Base-by-base conservation (phyloP, 768 basidiomycete species). In the Boletus vermiculosoides region DNA sequence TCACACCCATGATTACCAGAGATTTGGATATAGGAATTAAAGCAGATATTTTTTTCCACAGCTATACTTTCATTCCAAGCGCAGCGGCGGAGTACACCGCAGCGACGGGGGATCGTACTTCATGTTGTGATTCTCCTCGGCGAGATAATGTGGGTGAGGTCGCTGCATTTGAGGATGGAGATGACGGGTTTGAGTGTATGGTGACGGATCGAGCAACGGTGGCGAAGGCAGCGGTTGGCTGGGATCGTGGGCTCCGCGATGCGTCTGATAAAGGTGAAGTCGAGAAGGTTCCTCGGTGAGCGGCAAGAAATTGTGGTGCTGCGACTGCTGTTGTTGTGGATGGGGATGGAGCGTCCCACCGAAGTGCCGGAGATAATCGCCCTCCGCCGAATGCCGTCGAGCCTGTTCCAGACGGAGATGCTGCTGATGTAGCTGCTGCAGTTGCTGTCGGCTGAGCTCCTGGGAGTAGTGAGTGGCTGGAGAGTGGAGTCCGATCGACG, bases 1-100 rank as follows among this genome's bases (percentile, higher is more conserved):
- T 61, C 63, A 45, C 55, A 55, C 34, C 58, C 49, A 40, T 22
- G 41, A 70, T 70, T 70, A 70, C 63, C 65, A 56, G 53, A 46
- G 3, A 52, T 28, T 61, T 39, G 63, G 70, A 63, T 70, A 71
- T 65, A 71, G 8, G 47, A 56, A 62, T 56, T 61, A 62, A 54
- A 36, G 31, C 33, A 31, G 22, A 60, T 33, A 56, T 53, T 55
- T 58, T 59, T 57, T 56, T 47, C 49, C 48, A 4, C 45, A 12
- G 33, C 55, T 39, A 77, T 7, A 74, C 79, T 61, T 76, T 80
- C 78, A 81, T 77, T 77, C 79, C 79, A 75, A 78, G 66, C 63
- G 74, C 71, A 76, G 76, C 65, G 73, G 78, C 31, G 74, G 80
- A 49, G 77, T 79, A 77, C 59, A 66, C 50, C 55, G 78, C 66